Conservation (phyloP, 768 basidiomycete species). For the Rhizopogon rudus region DNA sequence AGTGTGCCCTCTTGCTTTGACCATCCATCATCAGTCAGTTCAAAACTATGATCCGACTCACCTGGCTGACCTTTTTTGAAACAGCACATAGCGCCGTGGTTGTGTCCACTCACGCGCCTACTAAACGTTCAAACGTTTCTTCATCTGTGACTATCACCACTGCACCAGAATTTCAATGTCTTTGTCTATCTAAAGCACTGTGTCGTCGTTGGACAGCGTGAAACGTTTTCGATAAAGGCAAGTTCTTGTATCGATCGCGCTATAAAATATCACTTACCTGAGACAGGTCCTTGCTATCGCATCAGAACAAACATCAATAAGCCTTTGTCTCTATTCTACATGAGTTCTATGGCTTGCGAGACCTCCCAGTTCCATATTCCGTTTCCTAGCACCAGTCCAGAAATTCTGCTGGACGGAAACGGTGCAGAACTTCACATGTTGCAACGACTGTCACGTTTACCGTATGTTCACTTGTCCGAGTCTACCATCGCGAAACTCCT, state of each 20-base stretch:
- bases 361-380: constrained; percentile 21
- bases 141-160: too few species aligned
- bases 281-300: not conserved
- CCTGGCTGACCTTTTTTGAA: not conserved
- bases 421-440: constrained; percentile 61
- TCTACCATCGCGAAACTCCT: constrained; percentile 5
- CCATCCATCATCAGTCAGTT: too few species aligned
- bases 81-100: not conserved
- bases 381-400: constrained; percentile 19
- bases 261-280: not conserved
- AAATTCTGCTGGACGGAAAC: constrained; percentile 38
- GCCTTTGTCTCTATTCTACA: not conserved
- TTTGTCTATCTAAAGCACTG: not conserved
- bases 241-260: not conserved
- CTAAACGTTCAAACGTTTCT: too few species aligned
- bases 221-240: not conserved
- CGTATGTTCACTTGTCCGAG: constrained; percentile 10
- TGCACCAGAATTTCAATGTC: not conserved
- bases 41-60: too few species aligned
- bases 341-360: constrained; percentile 19
- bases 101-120: not conserved
- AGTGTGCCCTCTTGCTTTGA: not conserved
- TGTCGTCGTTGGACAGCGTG: not conserved
- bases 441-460: constrained; percentile 33
- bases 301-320: not conserved